phyloP scores from a whole-genome alignment of 1,139 yeast species.

The Yarrowia galli region DNA sequence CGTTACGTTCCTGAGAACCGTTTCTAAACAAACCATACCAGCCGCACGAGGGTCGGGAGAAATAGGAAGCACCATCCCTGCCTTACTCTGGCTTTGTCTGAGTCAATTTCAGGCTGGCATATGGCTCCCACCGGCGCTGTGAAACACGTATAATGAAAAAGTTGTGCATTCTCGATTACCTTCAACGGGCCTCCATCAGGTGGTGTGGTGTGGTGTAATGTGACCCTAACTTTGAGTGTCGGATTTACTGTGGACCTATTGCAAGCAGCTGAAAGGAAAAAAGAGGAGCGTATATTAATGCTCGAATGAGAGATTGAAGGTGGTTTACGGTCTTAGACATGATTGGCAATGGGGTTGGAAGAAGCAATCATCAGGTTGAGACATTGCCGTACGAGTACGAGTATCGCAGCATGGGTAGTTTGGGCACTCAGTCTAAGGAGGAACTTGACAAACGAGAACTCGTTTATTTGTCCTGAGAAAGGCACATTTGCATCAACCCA shows the following conservation, averaged over 20 bases:
- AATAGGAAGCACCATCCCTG: not conserved
- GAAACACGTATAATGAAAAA: not conserved
- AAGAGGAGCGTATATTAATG: not conserved
- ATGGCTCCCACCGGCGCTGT: not conserved
- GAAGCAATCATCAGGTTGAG: too few relatives aligned
- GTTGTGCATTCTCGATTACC: constrained; percentile 1
- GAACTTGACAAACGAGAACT: too few relatives aligned
- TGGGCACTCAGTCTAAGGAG: too few relatives aligned
- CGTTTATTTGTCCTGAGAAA: too few relatives aligned
- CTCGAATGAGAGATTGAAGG: not conserved
- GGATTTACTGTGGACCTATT: not conserved
- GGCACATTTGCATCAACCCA: not conserved
- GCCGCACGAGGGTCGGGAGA: not conserved
- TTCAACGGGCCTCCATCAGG: not conserved
- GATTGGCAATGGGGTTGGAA: not conserved
- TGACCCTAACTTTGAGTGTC: not conserved
- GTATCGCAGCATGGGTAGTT: too few relatives aligned
- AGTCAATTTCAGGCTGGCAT: not conserved
- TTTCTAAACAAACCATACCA: not conserved
- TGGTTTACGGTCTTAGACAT: not conserved
- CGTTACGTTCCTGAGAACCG: not conserved
- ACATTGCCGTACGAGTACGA: too few relatives aligned
- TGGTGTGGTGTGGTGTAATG: constrained; percentile 4
- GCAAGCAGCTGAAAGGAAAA: not conserved
- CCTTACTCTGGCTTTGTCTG: not conserved